Conservation (phyloP, 805 yeast species). For the Deakozyma indianensis region DNA sequence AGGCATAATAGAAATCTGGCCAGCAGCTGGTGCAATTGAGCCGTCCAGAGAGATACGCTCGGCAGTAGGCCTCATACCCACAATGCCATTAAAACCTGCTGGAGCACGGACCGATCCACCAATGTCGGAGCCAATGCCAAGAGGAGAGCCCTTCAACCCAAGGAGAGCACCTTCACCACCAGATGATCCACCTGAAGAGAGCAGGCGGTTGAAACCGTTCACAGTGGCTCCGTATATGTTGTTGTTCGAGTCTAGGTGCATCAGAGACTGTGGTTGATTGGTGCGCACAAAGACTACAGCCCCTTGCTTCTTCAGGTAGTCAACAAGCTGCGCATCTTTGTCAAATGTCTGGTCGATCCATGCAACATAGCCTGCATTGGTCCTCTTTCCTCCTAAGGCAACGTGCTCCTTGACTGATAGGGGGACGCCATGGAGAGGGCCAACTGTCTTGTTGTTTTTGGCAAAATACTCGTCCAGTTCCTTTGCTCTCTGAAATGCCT, state of each 20-base stretch:
- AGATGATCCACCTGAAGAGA: conserved; percentile 41
- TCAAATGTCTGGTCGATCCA: conserved; percentile 19
- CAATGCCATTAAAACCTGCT: conserved; percentile 29
- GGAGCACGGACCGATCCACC: conserved; percentile 43
- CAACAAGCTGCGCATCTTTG: conserved; percentile 25
- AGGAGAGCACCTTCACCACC: conserved; percentile 45
- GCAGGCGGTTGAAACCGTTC: conserved; percentile 30
- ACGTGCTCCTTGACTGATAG: conserved; percentile 42
- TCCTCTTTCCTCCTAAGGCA: conserved; percentile 32
- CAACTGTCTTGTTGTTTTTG: conserved; percentile 35
- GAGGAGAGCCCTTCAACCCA: conserved; percentile 28
- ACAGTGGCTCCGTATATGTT: conserved; percentile 31
- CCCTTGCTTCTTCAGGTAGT: conserved; percentile 29
- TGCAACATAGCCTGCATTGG: conserved; percentile 35
- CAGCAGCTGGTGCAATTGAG: conserved; percentile 18
- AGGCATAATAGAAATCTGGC: conserved; percentile 19
- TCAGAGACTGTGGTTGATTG: conserved; percentile 36
- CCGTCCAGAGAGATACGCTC: conserved; percentile 20
- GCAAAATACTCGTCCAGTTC: conserved; percentile 36
- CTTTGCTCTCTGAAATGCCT: conserved; percentile 43
- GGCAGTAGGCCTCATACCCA: conserved; percentile 34
- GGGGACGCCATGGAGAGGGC: conserved; percentile 58
- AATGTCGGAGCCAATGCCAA: conserved; percentile 44
- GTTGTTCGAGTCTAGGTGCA: conserved; percentile 33
- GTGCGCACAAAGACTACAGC: conserved; percentile 44